Percentiles rank a stretch among this genome's conserved stretches.
These are phyloP conservation scores for Sporothrix euskadiensis DNA, from an alignment of 2,329 filamentous ascomycete species.

Conservation along the genomic window DNA sequence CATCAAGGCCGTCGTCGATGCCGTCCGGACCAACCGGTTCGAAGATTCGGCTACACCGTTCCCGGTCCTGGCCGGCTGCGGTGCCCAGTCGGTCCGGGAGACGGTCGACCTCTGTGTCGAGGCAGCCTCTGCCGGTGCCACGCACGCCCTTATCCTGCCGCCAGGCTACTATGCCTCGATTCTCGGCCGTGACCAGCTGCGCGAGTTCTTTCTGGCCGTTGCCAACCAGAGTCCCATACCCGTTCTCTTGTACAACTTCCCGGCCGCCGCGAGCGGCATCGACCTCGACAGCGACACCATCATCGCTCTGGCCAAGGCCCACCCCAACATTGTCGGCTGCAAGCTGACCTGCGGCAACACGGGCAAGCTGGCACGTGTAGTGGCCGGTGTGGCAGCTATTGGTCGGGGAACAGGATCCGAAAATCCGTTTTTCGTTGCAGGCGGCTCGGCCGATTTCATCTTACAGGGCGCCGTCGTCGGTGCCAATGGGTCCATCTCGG, in stretches of 20 bases:
- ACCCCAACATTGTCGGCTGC: slow-evolving; percentile 61
- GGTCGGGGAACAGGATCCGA: slow-evolving; percentile 4
- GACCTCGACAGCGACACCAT: slow-evolving; percentile 61
- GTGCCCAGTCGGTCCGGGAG: slow-evolving; percentile 66
- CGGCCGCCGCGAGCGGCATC: slow-evolving; percentile 56
- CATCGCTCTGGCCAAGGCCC: slow-evolving; percentile 51
- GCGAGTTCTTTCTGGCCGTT: slow-evolving; percentile 63
- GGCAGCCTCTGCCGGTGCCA: slow-evolving; percentile 63
- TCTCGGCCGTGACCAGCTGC: slow-evolving; percentile 58
- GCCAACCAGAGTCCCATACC: slow-evolving; percentile 60
- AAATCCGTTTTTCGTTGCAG: slow-evolving; percentile 64
- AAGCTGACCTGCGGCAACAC: slow-evolving; percentile 67
- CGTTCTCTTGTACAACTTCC: slow-evolving; percentile 65
- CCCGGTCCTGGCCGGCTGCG: slow-evolving; percentile 69
- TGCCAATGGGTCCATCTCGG: slow-evolving; percentile 70
- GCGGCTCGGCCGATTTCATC: slow-evolving; percentile 73
- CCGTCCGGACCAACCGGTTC: slow-evolving; percentile 50
- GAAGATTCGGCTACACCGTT: slow-evolving; percentile 46
- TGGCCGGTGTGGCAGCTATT: slow-evolving; percentile 44
- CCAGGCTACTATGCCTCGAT: slow-evolving; percentile 68
- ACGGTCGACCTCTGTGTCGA: slow-evolving; percentile 66
- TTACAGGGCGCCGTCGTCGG: slow-evolving; percentile 69
- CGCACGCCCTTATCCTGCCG: slow-evolving; percentile 67
- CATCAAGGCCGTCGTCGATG: slow-evolving; percentile 61
- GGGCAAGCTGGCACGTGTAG: slow-evolving; percentile 57